A percentile compares a stretch with the other conserved stretches of the same genome.
Evolutionary conservation across 2,329 filamentous ascomycete genomes (phyloP).

Genomic region (Clarireedia paspali): DNA sequence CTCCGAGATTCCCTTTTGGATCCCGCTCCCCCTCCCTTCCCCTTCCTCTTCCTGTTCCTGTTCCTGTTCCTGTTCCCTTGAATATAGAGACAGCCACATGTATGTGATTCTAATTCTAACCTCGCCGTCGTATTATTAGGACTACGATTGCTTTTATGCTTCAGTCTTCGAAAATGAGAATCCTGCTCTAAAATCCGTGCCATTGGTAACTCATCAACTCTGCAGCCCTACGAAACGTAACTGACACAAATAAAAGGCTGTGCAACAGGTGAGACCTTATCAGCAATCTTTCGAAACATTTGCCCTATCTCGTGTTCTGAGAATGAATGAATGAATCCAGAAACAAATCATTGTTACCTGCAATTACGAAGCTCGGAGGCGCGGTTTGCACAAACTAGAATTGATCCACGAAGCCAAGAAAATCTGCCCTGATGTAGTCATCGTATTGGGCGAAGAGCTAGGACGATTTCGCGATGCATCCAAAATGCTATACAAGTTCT

Average conservation of each 20-base stretch:
- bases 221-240: conserved; percentile 28
- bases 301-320: not conserved
- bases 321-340: conserved; percentile 31
- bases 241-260: conserved; percentile 23
- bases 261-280: conserved; percentile 25
- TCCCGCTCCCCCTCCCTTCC: not conserved
- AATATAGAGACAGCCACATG: not conserved
- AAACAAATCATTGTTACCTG: conserved; percentile 72
- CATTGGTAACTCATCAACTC: conserved; percentile 58
- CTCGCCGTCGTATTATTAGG: conserved; percentile 34
- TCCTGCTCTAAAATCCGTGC: conserved; percentile 62
- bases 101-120: not conserved
- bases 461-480: conserved; percentile 79
- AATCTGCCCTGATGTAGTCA: conserved; percentile 74
- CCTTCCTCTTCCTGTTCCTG: not conserved
- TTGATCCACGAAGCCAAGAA: conserved; percentile 73
- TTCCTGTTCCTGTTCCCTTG: not conserved
- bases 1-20: not conserved
- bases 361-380: conserved; percentile 81
- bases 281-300: not conserved
- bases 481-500: conserved; percentile 68
- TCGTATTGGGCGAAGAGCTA: conserved; percentile 81
- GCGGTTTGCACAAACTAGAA: conserved; percentile 75
- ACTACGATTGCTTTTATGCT: conserved; percentile 92
- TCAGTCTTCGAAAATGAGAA: conserved; percentile 75